Evolutionary conservation across 2,329 filamentous ascomycete species (phyloP).

Genomic region (Diplodia corticola): DNA sequence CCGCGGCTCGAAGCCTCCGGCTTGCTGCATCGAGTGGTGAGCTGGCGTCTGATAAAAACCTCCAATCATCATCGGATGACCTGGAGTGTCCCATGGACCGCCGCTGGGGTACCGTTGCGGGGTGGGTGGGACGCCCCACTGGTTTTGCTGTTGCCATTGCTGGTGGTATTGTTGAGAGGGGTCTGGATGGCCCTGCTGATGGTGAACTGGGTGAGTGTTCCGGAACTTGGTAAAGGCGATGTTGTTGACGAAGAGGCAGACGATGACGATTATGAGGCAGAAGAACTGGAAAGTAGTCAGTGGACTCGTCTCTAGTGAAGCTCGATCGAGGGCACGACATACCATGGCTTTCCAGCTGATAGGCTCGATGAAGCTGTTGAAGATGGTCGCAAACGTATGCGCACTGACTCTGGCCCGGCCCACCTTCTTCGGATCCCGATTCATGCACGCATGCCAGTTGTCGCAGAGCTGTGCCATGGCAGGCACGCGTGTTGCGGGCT

Average conservation of each 20-base stretch:
- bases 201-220: constrained; percentile 36
- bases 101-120: constrained; percentile 2
- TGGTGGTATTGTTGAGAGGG: constrained; percentile 26
- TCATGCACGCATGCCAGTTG: constrained; percentile 86
- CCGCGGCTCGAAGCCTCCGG: constrained; percentile 2
- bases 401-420: constrained; percentile 80
- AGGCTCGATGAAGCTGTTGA: constrained; percentile 89
- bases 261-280: constrained; percentile 49
- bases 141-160: constrained; percentile 13
- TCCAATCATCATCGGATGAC: constrained; percentile 16
- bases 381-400: constrained; percentile 85
- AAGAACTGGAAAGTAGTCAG: constrained; percentile 49
- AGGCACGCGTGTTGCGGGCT: constrained; percentile 64
- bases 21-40: constrained; percentile 10
- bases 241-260: constrained; percentile 59
- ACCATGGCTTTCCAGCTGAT: constrained; percentile 83
- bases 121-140: constrained; percentile 5
- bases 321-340: constrained; percentile 31
- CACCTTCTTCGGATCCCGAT: constrained; percentile 73
- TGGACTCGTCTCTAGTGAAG: not conserved
- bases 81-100: constrained; percentile 9
- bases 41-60: constrained; percentile 13
- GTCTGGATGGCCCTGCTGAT: constrained; percentile 20
- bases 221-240: constrained; percentile 60
- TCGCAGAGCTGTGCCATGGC: constrained; percentile 72